Conservation (phyloP, 768 basidiomycete genomes). For the Russula sp. region DNA sequence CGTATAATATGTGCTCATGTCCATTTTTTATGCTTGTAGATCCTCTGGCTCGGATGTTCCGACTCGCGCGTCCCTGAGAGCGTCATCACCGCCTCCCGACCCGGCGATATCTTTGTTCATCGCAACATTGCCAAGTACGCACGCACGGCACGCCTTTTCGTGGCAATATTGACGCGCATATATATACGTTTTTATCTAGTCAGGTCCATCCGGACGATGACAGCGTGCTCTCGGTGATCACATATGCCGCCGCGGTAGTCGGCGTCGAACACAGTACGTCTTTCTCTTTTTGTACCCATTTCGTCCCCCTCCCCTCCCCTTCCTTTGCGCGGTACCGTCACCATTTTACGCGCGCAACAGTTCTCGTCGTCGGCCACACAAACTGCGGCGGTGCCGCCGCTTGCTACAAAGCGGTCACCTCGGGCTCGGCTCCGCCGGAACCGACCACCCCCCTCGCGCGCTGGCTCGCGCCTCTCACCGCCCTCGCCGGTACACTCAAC, state of each 20-base stretch:
- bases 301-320: background rate
- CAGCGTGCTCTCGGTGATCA: conserved; percentile 62
- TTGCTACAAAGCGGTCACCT: conserved; percentile 39
- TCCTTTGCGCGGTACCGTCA: background rate
- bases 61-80: conserved; percentile 84
- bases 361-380: conserved; percentile 78
- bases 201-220: conserved; percentile 70
- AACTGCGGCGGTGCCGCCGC: conserved; percentile 72
- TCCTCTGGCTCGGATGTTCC: conserved; percentile 75
- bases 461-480: conserved; percentile 66
- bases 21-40: conserved; percentile 30
- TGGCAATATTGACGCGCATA: background rate
- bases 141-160: background rate
- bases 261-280: conserved; percentile 71
- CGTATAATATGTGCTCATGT: background rate
- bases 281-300: conserved; percentile 22
- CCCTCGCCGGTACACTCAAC: conserved; percentile 41
- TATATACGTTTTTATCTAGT: conserved; percentile 30
- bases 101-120: conserved; percentile 79
- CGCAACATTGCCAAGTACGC: conserved; percentile 80
- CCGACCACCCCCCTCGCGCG: conserved; percentile 43
- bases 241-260: conserved; percentile 63
- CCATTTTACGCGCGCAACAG: conserved; percentile 30
- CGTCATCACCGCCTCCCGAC: conserved; percentile 57
- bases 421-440: conserved; percentile 27